Conservation (phyloP, 169 alveolate species). For the Amoebophrya sp. region DNA sequence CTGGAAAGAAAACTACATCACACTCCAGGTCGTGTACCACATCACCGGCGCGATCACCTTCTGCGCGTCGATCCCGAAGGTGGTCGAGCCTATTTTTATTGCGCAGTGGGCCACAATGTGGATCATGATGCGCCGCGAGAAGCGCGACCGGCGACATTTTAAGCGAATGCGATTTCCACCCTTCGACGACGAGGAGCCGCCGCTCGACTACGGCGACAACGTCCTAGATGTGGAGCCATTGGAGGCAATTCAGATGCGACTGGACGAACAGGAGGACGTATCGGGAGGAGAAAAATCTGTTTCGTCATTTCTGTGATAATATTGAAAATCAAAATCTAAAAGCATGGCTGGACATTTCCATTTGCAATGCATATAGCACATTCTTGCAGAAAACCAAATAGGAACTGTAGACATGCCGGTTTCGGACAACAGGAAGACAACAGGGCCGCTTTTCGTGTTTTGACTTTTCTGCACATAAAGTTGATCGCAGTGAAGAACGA, state of each 20-base stretch:
- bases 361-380: too few species aligned
- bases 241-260: constrained; percentile 96
- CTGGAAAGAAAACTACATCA: too few species aligned
- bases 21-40: constrained; percentile 90
- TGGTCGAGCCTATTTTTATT: constrained; percentile 95
- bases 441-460: too few species aligned
- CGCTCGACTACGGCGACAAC: constrained; percentile 98
- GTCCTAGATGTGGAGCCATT: constrained; percentile 96
- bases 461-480: too few species aligned
- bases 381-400: too few species aligned
- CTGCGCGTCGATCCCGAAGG: constrained; percentile 95
- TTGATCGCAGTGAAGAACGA: too few species aligned
- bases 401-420: too few species aligned
- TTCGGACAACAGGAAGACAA: too few species aligned
- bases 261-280: constrained; percentile 98
- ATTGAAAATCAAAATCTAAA: too few species aligned
- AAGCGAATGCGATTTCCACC: constrained; percentile 99
- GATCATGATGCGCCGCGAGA: constrained; percentile 98
- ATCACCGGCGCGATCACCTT: constrained; percentile 99
- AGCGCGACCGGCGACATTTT: constrained; percentile 96
- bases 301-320: too few species aligned
- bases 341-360: too few species aligned
- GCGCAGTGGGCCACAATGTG: constrained; percentile 99
- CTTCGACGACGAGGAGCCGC: constrained; percentile 99
- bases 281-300: too few species aligned